phyloP scores from a whole-genome alignment of 2,329 filamentous ascomycete genomes.

The Fusarium sp. region DNA sequence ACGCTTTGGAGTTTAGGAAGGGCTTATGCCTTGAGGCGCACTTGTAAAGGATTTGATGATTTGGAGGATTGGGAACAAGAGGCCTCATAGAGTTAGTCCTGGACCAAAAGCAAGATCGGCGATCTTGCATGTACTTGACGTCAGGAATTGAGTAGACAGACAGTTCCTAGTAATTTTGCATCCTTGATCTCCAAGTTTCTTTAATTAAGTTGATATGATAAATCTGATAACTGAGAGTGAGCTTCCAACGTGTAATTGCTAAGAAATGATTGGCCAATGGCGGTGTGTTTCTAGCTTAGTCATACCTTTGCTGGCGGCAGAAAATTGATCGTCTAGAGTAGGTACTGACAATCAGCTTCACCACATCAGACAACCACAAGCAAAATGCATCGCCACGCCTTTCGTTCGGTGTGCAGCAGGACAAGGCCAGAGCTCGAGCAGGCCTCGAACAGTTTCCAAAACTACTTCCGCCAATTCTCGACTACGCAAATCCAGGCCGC shows the following conservation, averaged over 20 bases:
- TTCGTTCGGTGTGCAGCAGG: slow-evolving; percentile 57
- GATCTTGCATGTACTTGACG: slow-evolving; percentile 45
- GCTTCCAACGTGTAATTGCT: slow-evolving; percentile 1
- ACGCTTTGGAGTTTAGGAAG: slow-evolving; percentile 40
- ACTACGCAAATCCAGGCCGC: slow-evolving; percentile 56
- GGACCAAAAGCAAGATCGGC: slow-evolving; percentile 38
- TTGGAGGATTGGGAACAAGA: slow-evolving; percentile 26
- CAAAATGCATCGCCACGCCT: slow-evolving; percentile 58
- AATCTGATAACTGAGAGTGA: neutral
- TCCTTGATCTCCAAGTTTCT: slow-evolving; percentile 16
- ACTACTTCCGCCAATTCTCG: slow-evolving; percentile 57
- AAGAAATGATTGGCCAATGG: slow-evolving; percentile 40
- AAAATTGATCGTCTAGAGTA: slow-evolving; percentile 45
- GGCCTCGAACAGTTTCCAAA: slow-evolving; percentile 52
- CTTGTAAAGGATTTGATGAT: slow-evolving; percentile 38
- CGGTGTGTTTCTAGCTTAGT: slow-evolving; percentile 42
- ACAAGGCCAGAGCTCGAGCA: slow-evolving; percentile 55
- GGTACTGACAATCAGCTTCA: slow-evolving; percentile 28
- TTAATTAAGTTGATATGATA: neutral
- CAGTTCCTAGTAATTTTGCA: slow-evolving; percentile 38
- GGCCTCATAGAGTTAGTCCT: slow-evolving; percentile 39
- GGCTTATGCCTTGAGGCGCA: slow-evolving; percentile 34
- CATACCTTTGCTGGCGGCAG: slow-evolving; percentile 27
- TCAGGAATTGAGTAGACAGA: slow-evolving; percentile 41
- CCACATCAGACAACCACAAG: slow-evolving; percentile 40